Conservation (phyloP, 106 monocot genomes). For the Phalaenopsis equestris region DNA sequence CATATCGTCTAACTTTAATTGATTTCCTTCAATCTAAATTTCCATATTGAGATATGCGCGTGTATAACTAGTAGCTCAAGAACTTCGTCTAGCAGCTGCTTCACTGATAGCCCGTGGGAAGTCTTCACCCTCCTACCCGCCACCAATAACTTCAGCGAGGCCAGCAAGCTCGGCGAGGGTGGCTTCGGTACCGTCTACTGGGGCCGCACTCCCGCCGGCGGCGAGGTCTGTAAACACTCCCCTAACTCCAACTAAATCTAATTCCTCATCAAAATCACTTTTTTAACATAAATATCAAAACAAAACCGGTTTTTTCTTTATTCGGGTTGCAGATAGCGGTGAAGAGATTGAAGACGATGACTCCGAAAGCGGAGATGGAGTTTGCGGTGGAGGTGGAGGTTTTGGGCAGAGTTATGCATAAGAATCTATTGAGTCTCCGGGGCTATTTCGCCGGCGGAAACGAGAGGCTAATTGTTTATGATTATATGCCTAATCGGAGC, state of each 20-base stretch:
- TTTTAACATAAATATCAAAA: no score
- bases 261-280: no score
- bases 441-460: constrained; percentile 32
- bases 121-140: constrained; percentile 29
- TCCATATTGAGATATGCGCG: no score
- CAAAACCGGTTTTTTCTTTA: neutral
- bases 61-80: neutral
- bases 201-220: constrained; percentile 33
- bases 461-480: constrained; percentile 40
- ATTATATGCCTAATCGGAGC: constrained; percentile 51
- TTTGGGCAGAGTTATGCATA: constrained; percentile 36
- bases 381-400: constrained; percentile 48
- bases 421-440: constrained; percentile 35
- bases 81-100: neutral
- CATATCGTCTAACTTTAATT: neutral
- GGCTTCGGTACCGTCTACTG: constrained; percentile 52
- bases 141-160: constrained; percentile 34
- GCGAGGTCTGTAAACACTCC: constrained; percentile 11
- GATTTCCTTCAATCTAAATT: no score
- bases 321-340: constrained; percentile 25
- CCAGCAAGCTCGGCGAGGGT: constrained; percentile 54
- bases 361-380: constrained; percentile 38
- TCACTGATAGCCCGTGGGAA: constrained; percentile 18
- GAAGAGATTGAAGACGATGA: constrained; percentile 39
- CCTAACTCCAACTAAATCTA: no score